phyloP scores from a whole-genome alignment of 176 grass and related monocot genomes.

The Elaeis guineensis region DNA sequence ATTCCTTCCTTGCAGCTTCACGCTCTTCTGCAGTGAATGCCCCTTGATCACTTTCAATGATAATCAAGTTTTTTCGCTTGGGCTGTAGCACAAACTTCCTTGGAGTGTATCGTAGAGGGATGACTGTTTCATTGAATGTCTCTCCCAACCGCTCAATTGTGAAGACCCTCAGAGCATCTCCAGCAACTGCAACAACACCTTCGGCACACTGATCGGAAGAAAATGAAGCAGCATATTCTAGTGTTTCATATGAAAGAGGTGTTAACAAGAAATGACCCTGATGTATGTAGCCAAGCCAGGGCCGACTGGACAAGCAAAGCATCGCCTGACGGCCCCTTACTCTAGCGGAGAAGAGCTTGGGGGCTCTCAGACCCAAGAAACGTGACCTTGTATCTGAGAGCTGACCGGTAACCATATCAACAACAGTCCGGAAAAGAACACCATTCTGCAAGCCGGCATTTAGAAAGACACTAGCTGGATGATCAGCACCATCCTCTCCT shows the following conservation, averaged over 20 bases:
- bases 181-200: constrained; percentile 94
- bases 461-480: constrained; percentile 89
- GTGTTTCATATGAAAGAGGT: constrained; percentile 83
- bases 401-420: constrained; percentile 98
- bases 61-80: constrained; percentile 72
- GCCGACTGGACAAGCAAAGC: constrained; percentile 93
- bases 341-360: constrained; percentile 75
- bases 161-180: constrained; percentile 86
- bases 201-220: constrained; percentile 96
- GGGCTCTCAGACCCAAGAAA: constrained; percentile 85
- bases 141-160: constrained; percentile 82
- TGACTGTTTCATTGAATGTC: constrained; percentile 93
- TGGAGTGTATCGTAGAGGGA: constrained; percentile 83
- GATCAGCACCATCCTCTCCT: constrained; percentile 87
- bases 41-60: constrained; percentile 92
- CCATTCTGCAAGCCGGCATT: constrained; percentile 99
- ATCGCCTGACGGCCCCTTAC: constrained; percentile 85
- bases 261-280: constrained; percentile 95
- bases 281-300: constrained; percentile 96
- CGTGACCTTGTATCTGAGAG: constrained; percentile 81
- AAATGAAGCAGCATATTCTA: constrained; percentile 92
- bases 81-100: constrained; percentile 91
- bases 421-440: constrained; percentile 91
- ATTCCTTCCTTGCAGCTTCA: constrained; percentile 83
- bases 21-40: constrained; percentile 86